A percentile compares a stretch with the other conserved stretches of the same genome.
phyloP scores from a whole-genome alignment of 2,329 filamentous ascomycete genomes.

The Aspergillus caelatus region DNA sequence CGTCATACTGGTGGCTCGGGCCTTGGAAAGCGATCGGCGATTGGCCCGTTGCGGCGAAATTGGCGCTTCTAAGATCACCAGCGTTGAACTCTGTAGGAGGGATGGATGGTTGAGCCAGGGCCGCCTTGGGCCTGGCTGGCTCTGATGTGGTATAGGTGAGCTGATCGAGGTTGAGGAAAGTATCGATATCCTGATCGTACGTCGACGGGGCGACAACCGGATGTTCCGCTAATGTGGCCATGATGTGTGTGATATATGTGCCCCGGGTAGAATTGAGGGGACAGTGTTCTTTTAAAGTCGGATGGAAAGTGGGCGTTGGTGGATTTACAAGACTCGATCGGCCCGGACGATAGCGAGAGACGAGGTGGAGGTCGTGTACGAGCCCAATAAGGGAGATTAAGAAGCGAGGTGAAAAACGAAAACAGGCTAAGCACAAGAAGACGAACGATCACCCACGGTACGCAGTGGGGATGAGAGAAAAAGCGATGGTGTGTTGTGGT shows the following conservation, averaged over 20 bases:
- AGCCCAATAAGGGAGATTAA: slow-evolving; percentile 1
- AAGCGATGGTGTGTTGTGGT: slow-evolving; percentile 6
- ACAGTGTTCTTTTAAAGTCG: neutral
- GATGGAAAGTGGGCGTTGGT: neutral
- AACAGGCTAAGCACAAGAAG: slow-evolving; percentile 7
- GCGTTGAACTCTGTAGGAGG: slow-evolving; percentile 38
- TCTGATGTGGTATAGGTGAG: slow-evolving; percentile 44
- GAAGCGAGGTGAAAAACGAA: neutral
- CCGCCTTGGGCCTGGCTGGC: slow-evolving; percentile 38
- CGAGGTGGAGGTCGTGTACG: neutral
- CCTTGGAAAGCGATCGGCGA: slow-evolving; percentile 66
- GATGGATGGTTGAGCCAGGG: slow-evolving; percentile 41
- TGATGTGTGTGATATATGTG: slow-evolving; percentile 18
- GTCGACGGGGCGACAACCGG: slow-evolving; percentile 31
- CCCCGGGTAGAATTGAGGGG: neutral
- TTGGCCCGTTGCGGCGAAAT: slow-evolving; percentile 40
- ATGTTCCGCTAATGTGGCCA: slow-evolving; percentile 42
- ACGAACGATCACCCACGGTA: slow-evolving; percentile 2
- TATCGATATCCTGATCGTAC: slow-evolving; percentile 50
- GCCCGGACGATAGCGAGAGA: slow-evolving; percentile 10
- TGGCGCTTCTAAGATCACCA: slow-evolving; percentile 35
- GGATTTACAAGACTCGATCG: neutral
- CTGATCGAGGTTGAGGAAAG: slow-evolving; percentile 51
- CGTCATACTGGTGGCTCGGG: slow-evolving; percentile 92
- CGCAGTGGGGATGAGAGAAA: slow-evolving; percentile 1